These are phyloP conservation scores for Bonia amplexicaulis DNA, from an alignment of 176 grass and related monocot genomes.

Conservation along the genomic window DNA sequence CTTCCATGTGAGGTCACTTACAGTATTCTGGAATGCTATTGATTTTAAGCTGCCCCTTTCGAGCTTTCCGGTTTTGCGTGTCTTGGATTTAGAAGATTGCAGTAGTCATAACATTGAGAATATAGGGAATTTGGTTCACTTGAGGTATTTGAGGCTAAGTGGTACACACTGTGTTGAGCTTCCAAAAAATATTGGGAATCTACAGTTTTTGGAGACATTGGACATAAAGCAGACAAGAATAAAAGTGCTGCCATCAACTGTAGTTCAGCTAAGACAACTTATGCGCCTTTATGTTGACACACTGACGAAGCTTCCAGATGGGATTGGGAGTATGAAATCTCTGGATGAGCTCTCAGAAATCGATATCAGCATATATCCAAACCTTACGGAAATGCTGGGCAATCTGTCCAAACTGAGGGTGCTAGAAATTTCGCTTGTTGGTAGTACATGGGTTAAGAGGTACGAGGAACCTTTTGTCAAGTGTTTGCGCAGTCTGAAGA, in stretches of 20 bases:
- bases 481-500: neutral
- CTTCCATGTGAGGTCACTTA: neutral
- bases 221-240: neutral
- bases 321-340: no score
- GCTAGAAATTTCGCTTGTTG: neutral
- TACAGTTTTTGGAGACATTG: constrained; percentile 4
- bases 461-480: neutral
- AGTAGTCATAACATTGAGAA: neutral
- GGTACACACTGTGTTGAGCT: neutral
- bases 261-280: neutral
- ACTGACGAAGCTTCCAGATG: no score
- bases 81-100: neutral
- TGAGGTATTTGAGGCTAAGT: constrained; percentile 20
- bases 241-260: neutral
- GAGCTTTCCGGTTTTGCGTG: neutral
- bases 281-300: no score
- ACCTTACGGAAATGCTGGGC: no score
- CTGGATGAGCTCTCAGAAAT: no score
- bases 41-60: neutral
- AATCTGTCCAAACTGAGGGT: neutral
- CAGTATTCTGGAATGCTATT: neutral
- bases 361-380: no score
- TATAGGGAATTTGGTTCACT: neutral
- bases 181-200: neutral
- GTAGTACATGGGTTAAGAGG: neutral